A percentile compares a stretch with the other conserved stretches of the same genome.
Evolutionary conservation across 2,329 filamentous ascomycete genomes (phyloP).

Genomic region (Ophiostoma quercus): DNA sequence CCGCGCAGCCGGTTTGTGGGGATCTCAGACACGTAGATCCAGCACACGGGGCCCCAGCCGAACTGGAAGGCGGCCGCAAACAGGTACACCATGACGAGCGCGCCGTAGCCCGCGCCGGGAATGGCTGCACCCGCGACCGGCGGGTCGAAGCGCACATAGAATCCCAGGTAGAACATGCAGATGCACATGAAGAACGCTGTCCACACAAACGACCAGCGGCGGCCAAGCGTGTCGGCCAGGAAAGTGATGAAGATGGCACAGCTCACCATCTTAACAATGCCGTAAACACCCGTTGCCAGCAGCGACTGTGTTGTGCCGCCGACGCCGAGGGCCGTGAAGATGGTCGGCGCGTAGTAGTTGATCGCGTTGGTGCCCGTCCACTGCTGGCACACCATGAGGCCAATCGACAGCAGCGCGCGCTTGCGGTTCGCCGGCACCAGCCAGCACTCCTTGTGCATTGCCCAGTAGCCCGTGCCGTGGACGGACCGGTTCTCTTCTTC

Average conservation of each 20-base stretch:
- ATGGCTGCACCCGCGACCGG: constrained; percentile 35
- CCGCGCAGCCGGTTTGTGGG: constrained; percentile 54
- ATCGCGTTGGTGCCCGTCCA: constrained; percentile 41
- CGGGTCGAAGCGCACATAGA: constrained; percentile 51
- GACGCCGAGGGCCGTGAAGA: constrained; percentile 34
- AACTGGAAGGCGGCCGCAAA: constrained; percentile 59
- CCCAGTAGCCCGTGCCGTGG: constrained; percentile 29
- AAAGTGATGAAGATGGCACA: constrained; percentile 55
- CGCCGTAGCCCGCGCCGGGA: constrained; percentile 48
- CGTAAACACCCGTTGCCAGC: constrained; percentile 59
- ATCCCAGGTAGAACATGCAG: constrained; percentile 56
- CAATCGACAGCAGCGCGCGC: constrained; percentile 45
- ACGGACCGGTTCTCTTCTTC: constrained; percentile 32
- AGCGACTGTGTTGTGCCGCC: constrained; percentile 47
- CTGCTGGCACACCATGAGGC: constrained; percentile 49
- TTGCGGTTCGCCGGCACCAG: constrained; percentile 41
- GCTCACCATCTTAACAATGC: constrained; percentile 54
- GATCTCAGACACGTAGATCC: constrained; percentile 58
- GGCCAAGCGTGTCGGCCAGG: constrained; percentile 54
- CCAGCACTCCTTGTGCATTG: constrained; percentile 33
- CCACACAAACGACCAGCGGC: constrained; percentile 52
- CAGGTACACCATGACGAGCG: constrained; percentile 57
- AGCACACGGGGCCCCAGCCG: constrained; percentile 59
- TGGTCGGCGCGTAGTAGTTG: constrained; percentile 35
- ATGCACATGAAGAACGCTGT: constrained; percentile 37